phyloP scores from a whole-genome alignment of 805 yeast genomes.

The Ogataea trehalophila region DNA sequence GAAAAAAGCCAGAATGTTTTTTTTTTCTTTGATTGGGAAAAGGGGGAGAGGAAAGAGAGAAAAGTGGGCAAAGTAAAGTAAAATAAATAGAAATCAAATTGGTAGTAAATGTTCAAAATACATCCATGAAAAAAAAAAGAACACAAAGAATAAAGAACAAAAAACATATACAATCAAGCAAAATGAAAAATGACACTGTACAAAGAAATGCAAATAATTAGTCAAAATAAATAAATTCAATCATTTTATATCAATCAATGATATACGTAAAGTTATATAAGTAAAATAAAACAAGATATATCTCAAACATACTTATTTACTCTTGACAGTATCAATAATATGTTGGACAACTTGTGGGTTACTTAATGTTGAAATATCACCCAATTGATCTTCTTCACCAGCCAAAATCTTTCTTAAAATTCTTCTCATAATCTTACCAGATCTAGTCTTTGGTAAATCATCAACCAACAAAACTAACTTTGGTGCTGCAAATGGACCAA shows the following conservation, averaged over 20 bases:
- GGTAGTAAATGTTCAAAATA: too few relatives aligned
- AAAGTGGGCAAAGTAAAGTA: too few relatives aligned
- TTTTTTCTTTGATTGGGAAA: too few relatives aligned
- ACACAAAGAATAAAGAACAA: neutral
- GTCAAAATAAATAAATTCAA: too few relatives aligned
- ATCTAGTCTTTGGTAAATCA: constrained; percentile 81
- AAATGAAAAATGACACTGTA: neutral
- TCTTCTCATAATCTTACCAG: constrained; percentile 86
- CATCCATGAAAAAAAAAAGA: too few relatives aligned
- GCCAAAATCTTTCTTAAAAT: constrained; percentile 73
- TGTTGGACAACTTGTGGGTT: constrained; percentile 72
- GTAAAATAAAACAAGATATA: too few relatives aligned
- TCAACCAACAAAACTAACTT: constrained; percentile 65
- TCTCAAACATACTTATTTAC: constrained; percentile 2
- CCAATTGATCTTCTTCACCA: constrained; percentile 74
- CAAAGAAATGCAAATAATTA: too few relatives aligned
- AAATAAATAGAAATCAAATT: too few relatives aligned
- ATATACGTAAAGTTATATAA: too few relatives aligned
- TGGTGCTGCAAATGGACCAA: constrained; percentile 86
- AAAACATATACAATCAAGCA: neutral
- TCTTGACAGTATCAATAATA: constrained; percentile 49
- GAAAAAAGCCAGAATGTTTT: too few relatives aligned
- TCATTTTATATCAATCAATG: too few relatives aligned
- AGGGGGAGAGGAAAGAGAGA: too few relatives aligned
- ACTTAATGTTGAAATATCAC: constrained; percentile 73